Percentiles rank a stretch among this genome's conserved stretches.
Evolutionary conservation across 352 stramenopile genomes (phyloP).

Genomic region (Peronospora belbahrii): DNA sequence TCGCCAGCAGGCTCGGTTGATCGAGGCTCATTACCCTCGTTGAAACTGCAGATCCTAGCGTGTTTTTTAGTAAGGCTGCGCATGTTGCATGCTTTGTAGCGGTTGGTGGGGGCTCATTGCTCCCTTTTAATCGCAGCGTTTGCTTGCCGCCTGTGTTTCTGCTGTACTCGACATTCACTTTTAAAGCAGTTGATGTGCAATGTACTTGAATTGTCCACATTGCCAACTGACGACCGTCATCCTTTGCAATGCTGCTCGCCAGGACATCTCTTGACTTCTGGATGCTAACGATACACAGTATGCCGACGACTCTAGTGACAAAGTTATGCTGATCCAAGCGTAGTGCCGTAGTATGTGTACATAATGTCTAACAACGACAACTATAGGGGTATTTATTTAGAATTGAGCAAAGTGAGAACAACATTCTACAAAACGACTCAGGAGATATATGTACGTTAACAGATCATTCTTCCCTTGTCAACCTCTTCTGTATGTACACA

Average conservation of each 20-base stretch:
- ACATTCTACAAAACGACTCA: no score
- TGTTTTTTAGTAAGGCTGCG: slow-evolving; percentile 11
- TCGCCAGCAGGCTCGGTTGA: slow-evolving; percentile 13
- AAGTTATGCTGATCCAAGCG: slow-evolving; percentile 2
- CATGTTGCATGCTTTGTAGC: slow-evolving; percentile 1
- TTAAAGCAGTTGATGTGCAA: background rate
- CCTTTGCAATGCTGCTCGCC: background rate
- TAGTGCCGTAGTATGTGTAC: slow-evolving; percentile 16
- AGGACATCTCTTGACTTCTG: background rate
- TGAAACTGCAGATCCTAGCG: slow-evolving; percentile 14
- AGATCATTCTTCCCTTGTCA: no score
- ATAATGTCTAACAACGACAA: slow-evolving; percentile 13
- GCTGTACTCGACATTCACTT: slow-evolving; percentile 3
- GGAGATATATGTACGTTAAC: no score
- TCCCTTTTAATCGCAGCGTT: slow-evolving; percentile 11
- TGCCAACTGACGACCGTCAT: background rate
- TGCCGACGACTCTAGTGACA: background rate
- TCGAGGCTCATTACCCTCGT: slow-evolving; percentile 32
- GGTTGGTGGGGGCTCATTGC: slow-evolving; percentile 25
- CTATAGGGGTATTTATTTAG: slow-evolving; percentile 30
- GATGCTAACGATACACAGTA: background rate
- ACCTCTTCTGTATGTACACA: no score
- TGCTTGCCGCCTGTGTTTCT: slow-evolving; percentile 6
- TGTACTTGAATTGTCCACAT: background rate
- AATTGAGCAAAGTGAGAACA: background rate